A percentile compares a stretch with the other conserved stretches of the same genome.
These are phyloP conservation scores for Boletus subparvulus DNA, from an alignment of 768 basidiomycete species.

Conservation along the genomic window DNA sequence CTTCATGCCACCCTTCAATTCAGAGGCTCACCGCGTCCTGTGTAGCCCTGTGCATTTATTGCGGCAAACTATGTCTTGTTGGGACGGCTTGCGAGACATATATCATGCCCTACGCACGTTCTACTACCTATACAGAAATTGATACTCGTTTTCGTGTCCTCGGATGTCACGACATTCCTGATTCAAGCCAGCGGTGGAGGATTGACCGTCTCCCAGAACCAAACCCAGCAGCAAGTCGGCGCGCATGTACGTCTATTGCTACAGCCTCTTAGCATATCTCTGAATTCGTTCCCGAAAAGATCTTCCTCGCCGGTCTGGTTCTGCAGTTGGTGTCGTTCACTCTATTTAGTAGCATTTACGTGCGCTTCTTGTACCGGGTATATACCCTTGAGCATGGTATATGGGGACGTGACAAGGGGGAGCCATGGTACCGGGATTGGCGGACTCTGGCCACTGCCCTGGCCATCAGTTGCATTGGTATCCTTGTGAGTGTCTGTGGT, in stretches of 20 bases:
- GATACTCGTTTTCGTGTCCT: conserved; percentile 57
- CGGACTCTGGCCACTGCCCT: conserved; percentile 51
- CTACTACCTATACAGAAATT: conserved; percentile 49
- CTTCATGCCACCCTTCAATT: conserved; percentile 6
- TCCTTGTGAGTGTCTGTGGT: conserved; percentile 46
- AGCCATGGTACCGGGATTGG: conserved; percentile 59
- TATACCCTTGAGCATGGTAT: conserved; percentile 31
- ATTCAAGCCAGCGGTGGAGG: conserved; percentile 48
- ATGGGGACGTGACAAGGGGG: conserved; percentile 40
- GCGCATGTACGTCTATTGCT: conserved; percentile 34
- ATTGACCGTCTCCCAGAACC: conserved; percentile 1
- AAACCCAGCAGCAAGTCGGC: conserved; percentile 27
- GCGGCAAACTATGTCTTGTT: conserved; percentile 67
- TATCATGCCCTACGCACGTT: conserved; percentile 48
- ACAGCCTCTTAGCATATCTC: not conserved
- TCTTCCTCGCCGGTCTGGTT: conserved; percentile 58
- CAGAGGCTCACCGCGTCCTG: not conserved
- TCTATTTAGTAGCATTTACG: conserved; percentile 46
- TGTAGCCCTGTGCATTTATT: conserved; percentile 72
- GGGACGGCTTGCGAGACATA: conserved; percentile 53
- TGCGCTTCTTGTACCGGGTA: conserved; percentile 51
- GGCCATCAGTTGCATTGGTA: conserved; percentile 56
- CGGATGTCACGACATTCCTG: conserved; percentile 65
- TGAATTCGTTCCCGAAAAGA: conserved; percentile 46
- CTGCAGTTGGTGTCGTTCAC: conserved; percentile 55